Conservation (phyloP, 176 grass and related monocot species). For the Raddia guianensis region DNA sequence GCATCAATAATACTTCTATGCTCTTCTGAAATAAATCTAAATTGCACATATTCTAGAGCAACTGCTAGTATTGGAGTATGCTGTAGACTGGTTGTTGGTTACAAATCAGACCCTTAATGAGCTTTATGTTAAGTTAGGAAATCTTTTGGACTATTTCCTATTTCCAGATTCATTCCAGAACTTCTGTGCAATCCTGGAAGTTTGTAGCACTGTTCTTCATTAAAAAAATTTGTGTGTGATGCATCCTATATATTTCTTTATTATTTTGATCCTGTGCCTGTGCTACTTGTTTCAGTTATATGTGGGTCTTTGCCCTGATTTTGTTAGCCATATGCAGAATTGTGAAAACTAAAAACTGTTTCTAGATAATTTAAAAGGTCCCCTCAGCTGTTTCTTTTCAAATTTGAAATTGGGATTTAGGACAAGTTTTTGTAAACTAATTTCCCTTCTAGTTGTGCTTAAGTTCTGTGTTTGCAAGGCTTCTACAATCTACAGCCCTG, state of each 20-base stretch:
- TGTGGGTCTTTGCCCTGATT: background rate
- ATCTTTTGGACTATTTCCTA: background rate
- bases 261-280: background rate
- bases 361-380: background rate
- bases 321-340: background rate
- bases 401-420: background rate
- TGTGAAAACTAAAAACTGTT: background rate
- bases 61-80: background rate
- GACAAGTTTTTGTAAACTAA: background rate
- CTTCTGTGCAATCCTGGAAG: background rate
- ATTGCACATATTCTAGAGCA: background rate
- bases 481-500: background rate
- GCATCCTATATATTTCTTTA: background rate
- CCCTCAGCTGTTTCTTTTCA: background rate
- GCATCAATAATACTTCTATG: background rate
- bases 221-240: background rate
- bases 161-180: background rate
- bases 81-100: background rate
- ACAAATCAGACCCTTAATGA: background rate
- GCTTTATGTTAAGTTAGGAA: background rate
- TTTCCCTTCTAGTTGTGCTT: background rate
- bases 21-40: background rate
- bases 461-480: background rate
- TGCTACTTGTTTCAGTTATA: background rate
- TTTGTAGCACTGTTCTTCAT: background rate